These are phyloP conservation scores for Cladosporium phlei DNA, from an alignment of 2,329 filamentous ascomycete species.

Conservation along the genomic window DNA sequence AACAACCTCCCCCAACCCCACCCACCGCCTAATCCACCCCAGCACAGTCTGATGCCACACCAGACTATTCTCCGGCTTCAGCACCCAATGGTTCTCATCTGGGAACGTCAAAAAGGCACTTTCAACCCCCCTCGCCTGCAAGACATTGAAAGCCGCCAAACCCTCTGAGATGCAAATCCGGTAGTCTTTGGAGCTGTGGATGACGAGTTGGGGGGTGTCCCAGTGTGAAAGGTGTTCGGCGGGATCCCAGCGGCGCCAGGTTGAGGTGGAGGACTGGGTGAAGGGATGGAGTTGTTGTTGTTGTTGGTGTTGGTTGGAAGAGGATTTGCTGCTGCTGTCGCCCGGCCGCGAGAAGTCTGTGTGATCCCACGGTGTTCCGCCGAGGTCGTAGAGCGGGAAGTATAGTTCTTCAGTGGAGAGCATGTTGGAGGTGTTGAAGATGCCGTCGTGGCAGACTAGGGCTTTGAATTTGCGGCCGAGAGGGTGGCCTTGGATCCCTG, in stretches of 20 bases:
- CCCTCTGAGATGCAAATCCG: constrained; percentile 81
- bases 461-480: constrained; percentile 82
- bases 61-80: constrained; percentile 86
- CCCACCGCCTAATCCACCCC: constrained; percentile 64
- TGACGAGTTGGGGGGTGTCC: constrained; percentile 81
- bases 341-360: constrained; percentile 19
- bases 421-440: constrained; percentile 26
- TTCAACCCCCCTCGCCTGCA: constrained; percentile 69
- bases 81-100: constrained; percentile 75
- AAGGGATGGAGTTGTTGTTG: too few relatives aligned
- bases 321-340: too few relatives aligned
- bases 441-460: constrained; percentile 72
- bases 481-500: constrained; percentile 75
- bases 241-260: constrained; percentile 57
- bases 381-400: constrained; percentile 51
- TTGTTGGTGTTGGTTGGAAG: too few relatives aligned
- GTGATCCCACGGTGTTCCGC: constrained; percentile 47
- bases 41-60: constrained; percentile 87
- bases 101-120: constrained; percentile 78
- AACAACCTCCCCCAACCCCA: too few relatives aligned
- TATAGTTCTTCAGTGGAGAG: constrained; percentile 49
- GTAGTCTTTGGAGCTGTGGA: constrained; percentile 89
- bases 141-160: constrained; percentile 75
- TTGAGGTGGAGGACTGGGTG: constrained; percentile 16
- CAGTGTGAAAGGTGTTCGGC: constrained; percentile 59